Evolutionary conservation across 176 grass and related monocot genomes (phyloP).

Genomic region (Carex scoparia): DNA sequence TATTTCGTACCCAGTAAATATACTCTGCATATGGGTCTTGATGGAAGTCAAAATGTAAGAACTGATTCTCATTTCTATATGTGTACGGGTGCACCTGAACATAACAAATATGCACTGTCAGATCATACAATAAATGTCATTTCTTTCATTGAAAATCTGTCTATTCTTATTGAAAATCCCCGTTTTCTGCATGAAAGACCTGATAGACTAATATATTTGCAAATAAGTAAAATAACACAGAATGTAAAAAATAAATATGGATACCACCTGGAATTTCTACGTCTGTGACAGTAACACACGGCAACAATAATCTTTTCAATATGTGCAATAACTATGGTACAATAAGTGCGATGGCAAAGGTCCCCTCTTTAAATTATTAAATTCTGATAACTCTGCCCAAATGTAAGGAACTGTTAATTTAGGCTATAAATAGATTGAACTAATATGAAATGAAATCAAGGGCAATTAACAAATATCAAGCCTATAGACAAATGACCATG

Average conservation of each 20-base stretch:
- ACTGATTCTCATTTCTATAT: constrained; percentile 86
- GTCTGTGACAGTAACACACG: neutral
- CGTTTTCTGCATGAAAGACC: neutral
- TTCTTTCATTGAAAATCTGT: neutral
- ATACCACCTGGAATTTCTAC: neutral
- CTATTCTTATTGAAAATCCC: neutral
- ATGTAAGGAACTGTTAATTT: neutral
- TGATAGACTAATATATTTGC: neutral
- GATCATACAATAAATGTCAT: neutral
- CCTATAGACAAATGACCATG: neutral
- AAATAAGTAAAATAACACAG: neutral
- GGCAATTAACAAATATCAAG: no score
- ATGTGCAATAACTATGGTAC: neutral
- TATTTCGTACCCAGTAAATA: constrained; percentile 69
- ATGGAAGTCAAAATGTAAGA: constrained; percentile 82
- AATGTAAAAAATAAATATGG: neutral
- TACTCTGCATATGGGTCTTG: constrained; percentile 79
- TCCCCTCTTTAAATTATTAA: neutral
- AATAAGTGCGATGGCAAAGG: neutral
- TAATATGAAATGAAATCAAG: no score
- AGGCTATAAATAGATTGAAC: no score
- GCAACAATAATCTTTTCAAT: neutral
- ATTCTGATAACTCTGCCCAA: neutral
- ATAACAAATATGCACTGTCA: constrained; percentile 3
- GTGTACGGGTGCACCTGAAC: constrained; percentile 88